Percentiles rank a stretch among this genome's conserved stretches.
These are phyloP conservation scores for Apiospora koreana DNA, from an alignment of 2,329 filamentous ascomycete genomes.

Conservation along the genomic window DNA sequence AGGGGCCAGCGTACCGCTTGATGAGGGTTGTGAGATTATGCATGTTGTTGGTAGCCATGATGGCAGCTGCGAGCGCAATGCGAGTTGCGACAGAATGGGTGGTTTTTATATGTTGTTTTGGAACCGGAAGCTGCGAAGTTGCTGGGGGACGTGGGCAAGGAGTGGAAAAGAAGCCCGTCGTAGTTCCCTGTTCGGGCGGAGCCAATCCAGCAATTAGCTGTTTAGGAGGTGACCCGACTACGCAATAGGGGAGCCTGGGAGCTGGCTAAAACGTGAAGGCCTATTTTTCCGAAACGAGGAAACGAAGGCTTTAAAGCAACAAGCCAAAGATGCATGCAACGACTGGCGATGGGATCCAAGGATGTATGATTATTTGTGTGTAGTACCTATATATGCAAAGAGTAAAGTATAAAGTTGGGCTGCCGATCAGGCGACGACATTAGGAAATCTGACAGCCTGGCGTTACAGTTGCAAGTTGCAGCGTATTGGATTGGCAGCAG, in stretches of 20 bases:
- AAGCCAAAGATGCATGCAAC: neutral
- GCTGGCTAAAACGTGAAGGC: neutral
- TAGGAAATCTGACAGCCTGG: neutral
- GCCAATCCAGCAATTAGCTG: neutral
- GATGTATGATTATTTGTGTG: neutral
- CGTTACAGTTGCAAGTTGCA: no score
- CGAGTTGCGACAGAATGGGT: neutral
- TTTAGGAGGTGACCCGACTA: neutral
- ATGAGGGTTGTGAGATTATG: constrained; percentile 96
- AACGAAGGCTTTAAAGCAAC: neutral
- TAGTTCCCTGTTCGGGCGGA: neutral
- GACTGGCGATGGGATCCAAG: neutral
- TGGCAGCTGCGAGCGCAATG: constrained; percentile 17
- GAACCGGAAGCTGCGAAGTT: constrained; percentile 9
- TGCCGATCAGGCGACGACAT: neutral
- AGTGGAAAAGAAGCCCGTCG: constrained; percentile 4
- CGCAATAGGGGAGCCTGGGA: neutral
- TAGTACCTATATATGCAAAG: no score
- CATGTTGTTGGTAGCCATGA: constrained; percentile 82
- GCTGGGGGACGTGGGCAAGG: neutral
- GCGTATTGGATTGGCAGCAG: neutral
- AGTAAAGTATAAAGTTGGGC: neutral
- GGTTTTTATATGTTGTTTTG: neutral
- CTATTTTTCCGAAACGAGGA: neutral
- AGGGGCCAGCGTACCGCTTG: constrained; percentile 73